These are phyloP conservation scores for Saksenaea oblongispora DNA, from an alignment of 371 early-diverging fungal genomes.

Conservation along the genomic window DNA sequence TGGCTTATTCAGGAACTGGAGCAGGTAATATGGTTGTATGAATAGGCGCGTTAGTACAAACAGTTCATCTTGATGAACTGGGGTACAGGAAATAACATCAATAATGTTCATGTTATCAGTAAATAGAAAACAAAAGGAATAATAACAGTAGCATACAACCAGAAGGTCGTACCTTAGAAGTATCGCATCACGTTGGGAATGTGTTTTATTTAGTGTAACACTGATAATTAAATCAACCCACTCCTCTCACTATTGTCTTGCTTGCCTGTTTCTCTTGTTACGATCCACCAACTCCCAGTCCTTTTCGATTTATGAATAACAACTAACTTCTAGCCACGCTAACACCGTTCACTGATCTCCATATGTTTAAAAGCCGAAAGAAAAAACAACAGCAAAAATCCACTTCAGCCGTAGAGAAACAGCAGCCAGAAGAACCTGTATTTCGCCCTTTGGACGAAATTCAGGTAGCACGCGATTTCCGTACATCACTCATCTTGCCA, in stretches of 20 bases:
- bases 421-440: not conserved
- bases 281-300: not conserved
- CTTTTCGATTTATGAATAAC: not conserved
- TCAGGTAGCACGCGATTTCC: constrained; percentile 38
- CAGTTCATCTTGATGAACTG: too few relatives aligned
- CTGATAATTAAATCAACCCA: not conserved
- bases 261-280: constrained; percentile 1
- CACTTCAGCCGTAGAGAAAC: not conserved
- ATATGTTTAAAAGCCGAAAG: constrained; percentile 25
- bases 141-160: too few relatives aligned
- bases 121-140: too few relatives aligned
- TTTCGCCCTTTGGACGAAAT: constrained; percentile 39
- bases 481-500: constrained; percentile 46
- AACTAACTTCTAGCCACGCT: not conserved
- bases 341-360: not conserved
- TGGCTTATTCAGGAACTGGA: too few relatives aligned
- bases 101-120: too few relatives aligned
- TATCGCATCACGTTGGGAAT: not conserved
- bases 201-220: not conserved
- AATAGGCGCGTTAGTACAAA: too few relatives aligned
- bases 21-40: too few relatives aligned
- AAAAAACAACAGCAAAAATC: constrained; percentile 16
- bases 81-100: too few relatives aligned
- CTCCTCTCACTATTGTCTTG: not conserved
- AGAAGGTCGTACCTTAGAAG: too few relatives aligned